Conservation (phyloP, 805 yeast species). For the Saturnispora dispora region DNA sequence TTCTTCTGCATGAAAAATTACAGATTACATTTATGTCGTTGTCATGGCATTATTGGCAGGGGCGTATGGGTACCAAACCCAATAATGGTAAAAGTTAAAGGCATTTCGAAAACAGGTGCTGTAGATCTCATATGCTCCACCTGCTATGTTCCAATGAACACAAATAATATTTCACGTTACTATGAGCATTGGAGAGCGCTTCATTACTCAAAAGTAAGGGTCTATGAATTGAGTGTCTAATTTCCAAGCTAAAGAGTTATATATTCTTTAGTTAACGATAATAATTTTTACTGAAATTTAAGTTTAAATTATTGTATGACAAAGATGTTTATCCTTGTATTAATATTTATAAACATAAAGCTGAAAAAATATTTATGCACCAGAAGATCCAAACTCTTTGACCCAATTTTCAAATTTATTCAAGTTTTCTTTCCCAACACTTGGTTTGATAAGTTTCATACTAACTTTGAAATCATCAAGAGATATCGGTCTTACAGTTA, state of each 20-base stretch:
- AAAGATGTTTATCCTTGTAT: background rate
- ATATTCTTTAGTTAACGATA: background rate
- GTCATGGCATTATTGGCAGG: slow-evolving; percentile 1
- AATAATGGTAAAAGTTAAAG: background rate
- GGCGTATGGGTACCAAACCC: background rate
- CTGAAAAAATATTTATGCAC: slow-evolving; percentile 39
- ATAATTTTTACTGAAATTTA: too few species aligned
- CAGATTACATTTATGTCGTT: background rate
- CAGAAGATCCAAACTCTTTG: slow-evolving; percentile 73
- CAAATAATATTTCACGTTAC: background rate
- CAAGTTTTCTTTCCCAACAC: slow-evolving; percentile 78
- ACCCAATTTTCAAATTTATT: slow-evolving; percentile 86
- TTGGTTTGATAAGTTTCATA: slow-evolving; percentile 72
- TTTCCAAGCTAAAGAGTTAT: background rate
- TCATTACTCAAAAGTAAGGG: background rate
- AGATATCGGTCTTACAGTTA: slow-evolving; percentile 67
- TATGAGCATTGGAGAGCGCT: background rate
- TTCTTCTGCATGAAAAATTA: background rate
- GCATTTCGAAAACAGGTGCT: background rate
- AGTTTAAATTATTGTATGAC: background rate
- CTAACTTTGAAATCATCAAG: slow-evolving; percentile 68
- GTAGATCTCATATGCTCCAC: background rate
- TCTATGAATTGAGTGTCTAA: background rate
- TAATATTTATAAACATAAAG: background rate
- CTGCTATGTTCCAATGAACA: background rate